Base-by-base conservation (phyloP, 2,329 filamentous ascomycete genomes). In the Dactylellina haptotyla region DNA sequence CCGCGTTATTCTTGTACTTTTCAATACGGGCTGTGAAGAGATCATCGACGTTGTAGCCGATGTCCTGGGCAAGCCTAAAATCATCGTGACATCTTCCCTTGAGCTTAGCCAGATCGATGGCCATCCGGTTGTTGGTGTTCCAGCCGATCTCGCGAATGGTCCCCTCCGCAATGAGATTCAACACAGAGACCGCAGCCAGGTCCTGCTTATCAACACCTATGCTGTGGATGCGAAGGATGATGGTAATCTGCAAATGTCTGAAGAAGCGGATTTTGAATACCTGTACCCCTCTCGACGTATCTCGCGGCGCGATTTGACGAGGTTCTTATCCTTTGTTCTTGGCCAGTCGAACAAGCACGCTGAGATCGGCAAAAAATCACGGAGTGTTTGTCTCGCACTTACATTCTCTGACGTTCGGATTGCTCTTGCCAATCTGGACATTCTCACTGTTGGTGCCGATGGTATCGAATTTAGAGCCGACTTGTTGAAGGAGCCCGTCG, bases 391-490 rank as follows among this genome's bases (percentile, higher is more conserved):
- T 78, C 92, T 96, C 76, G 95, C 92, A 3, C 95, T 91, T 0
- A 96, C 92, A 0, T 96, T 96, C 76, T 90, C 92, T 0, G 91
- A 96, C 79, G 90, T 96, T 6, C 89, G 89, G 74, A 89, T 90
- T 2, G 92, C 92, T 6, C 83, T 96, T 50, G 90, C 91, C 0
- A 95, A 96, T 78, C 85, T 96, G 70, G 91, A 95, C 80, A 95
- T 96, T 58, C 82, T 96, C 46, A 95, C 92, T 0, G 92, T 96
- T 2, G 92, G 92, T 37, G 89, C 91, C 14, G 92, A 96, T 81
- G 91, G 91, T 0, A 89, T 96, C 43, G 92, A 96, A 80, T 86
- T 96, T 58, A 87, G 92, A 20, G 92, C 95, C 8, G 92, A 96
- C 80, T 83, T 96, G 26, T 83, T 96, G 16, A 87, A 89, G 78